Conservation (phyloP, 768 basidiomycete species). For the Podaxis carcinomalis region DNA sequence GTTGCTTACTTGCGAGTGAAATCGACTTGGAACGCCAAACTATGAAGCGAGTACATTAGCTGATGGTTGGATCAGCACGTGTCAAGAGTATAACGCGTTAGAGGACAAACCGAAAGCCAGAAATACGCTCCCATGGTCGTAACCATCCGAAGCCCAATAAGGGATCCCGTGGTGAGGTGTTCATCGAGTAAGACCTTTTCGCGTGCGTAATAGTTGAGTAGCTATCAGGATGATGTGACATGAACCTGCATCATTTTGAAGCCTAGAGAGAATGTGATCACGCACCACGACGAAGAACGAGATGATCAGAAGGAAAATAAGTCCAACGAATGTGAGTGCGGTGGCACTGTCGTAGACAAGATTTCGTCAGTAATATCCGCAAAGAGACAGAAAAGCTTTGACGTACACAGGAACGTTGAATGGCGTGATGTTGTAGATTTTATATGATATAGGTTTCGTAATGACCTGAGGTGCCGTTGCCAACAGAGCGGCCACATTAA, state of each 20-base stretch:
- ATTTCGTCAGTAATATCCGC: neutral
- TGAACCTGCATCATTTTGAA: no score
- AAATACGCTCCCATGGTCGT: constrained; percentile 25
- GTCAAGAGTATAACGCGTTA: neutral
- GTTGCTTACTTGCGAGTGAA: constrained; percentile 34
- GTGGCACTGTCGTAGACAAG: constrained; percentile 33
- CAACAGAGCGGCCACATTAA: no score
- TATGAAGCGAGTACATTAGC: constrained; percentile 55
- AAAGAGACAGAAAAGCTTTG: neutral
- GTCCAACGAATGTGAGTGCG: constrained; percentile 51
- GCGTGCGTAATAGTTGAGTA: constrained; percentile 19
- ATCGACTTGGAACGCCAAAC: constrained; percentile 52
- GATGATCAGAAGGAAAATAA: constrained; percentile 52
- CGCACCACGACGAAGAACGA: constrained; percentile 36
- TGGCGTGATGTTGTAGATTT: no score
- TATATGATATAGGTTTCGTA: no score
- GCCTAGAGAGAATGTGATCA: neutral
- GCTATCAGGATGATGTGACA: no score
- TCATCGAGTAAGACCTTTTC: constrained; percentile 23
- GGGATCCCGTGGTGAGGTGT: constrained; percentile 20
- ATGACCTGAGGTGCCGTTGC: no score
- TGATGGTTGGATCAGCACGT: constrained; percentile 16
- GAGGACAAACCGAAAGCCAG: constrained; percentile 23
- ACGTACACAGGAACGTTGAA: no score
- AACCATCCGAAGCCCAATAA: constrained; percentile 24